phyloP scores from a whole-genome alignment of 116 monocot species.

The Phalaenopsis hybrid region DNA sequence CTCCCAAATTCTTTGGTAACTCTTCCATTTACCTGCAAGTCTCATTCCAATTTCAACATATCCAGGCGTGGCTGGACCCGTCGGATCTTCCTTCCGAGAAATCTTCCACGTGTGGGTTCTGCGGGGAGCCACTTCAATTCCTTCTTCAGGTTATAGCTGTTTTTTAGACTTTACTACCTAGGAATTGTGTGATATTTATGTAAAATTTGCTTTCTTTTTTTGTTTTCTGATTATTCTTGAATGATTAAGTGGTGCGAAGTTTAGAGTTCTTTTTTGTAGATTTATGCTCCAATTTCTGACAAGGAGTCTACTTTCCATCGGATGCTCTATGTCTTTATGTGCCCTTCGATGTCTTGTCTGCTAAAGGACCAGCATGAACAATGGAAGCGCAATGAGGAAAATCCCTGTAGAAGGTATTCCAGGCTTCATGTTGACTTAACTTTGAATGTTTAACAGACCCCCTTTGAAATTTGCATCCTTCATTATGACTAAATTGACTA shows the following conservation, averaged over 20 bases:
- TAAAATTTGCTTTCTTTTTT: neutral
- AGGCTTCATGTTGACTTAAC: neutral
- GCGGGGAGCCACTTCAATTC: constrained; percentile 79
- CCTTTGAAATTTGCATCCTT: constrained; percentile 1
- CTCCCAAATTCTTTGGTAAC: neutral
- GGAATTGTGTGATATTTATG: too few species aligned
- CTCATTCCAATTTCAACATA: neutral
- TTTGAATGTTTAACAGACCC: neutral
- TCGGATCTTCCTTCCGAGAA: constrained; percentile 53
- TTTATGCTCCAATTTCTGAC: constrained; percentile 67
- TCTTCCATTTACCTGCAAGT: neutral
- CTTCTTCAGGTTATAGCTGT: constrained; percentile 58
- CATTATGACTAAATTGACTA: neutral
- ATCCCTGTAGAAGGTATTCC: constrained; percentile 53
- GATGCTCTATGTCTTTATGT: constrained; percentile 89
- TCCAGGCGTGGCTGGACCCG: constrained; percentile 85
- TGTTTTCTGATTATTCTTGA: neutral
- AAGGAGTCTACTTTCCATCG: constrained; percentile 74
- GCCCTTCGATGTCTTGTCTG: constrained; percentile 83
- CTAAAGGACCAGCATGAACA: constrained; percentile 85
- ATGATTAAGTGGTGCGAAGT: neutral
- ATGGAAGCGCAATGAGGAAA: constrained; percentile 48
- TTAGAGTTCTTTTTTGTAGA: constrained; percentile 24
- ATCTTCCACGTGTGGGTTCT: constrained; percentile 58
- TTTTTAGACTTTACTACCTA: neutral